phyloP scores from a whole-genome alignment of 345 rosid genomes.

The Hevea brasiliensis region DNA sequence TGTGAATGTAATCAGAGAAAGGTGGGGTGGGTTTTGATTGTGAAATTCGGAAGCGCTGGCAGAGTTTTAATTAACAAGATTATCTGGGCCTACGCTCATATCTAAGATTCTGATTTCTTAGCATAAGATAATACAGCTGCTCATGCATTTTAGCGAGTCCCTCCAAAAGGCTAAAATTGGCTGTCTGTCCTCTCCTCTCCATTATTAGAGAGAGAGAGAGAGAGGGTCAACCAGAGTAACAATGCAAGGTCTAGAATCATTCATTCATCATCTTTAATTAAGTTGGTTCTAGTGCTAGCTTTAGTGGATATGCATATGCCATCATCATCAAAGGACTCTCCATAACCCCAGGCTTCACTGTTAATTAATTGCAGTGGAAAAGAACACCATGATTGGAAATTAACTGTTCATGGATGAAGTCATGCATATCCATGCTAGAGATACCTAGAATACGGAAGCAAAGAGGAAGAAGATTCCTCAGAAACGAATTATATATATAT shows the following conservation, averaged over 20 bases:
- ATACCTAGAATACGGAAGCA: neutral
- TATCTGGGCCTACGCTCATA: slow-evolving; percentile 17
- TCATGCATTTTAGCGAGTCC: slow-evolving; percentile 38
- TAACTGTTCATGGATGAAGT: too few relatives aligned
- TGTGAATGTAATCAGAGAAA: slow-evolving; percentile 11
- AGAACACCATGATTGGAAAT: too few relatives aligned
- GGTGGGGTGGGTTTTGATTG: slow-evolving; percentile 20
- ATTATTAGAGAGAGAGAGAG: slow-evolving; percentile 38
- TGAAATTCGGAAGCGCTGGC: slow-evolving; percentile 27
- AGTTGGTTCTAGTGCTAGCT: neutral
- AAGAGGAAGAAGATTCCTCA: neutral
- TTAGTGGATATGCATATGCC: too few relatives aligned
- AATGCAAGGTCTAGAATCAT: neutral
- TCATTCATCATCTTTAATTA: neutral
- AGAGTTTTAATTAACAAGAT: slow-evolving; percentile 22
- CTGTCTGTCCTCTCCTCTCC: slow-evolving; percentile 32
- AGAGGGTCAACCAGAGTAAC: neutral
- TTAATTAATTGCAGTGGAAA: too few relatives aligned
- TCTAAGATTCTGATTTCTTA: slow-evolving; percentile 25
- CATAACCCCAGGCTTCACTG: too few relatives aligned
- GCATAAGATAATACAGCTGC: slow-evolving; percentile 31
- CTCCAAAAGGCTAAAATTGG: slow-evolving; percentile 41
- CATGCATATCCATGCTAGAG: neutral
- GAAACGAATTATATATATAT: too few relatives aligned
- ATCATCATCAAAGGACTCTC: too few relatives aligned